Evolutionary conservation across 169 alveolate genomes (phyloP).

Genomic region (Pseudocohnilembus persalinus): DNA sequence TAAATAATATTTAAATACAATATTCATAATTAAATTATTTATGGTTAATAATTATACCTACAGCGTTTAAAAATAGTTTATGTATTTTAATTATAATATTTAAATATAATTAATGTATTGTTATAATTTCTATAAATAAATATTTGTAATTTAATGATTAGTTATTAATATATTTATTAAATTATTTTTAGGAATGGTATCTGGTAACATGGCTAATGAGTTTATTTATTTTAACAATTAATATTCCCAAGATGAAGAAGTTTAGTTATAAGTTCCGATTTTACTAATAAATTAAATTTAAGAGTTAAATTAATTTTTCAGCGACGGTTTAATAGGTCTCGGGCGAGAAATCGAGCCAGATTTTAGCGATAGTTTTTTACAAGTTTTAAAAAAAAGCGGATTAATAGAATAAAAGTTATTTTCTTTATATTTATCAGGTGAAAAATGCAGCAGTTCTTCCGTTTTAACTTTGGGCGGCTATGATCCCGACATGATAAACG

Average conservation of each 20-base stretch:
- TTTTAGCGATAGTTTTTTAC: not conserved
- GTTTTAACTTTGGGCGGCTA: conserved; percentile 16
- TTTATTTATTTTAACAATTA: not conserved
- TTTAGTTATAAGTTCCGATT: not conserved
- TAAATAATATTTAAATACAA: not conserved
- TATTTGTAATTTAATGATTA: too few species aligned
- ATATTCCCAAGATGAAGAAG: not conserved
- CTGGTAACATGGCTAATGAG: not conserved
- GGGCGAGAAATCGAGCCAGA: conserved; percentile 17
- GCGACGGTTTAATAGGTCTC: not conserved
- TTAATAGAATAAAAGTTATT: conserved; percentile 16
- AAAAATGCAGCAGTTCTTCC: not conserved
- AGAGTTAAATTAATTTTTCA: not conserved
- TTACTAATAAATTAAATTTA: too few species aligned
- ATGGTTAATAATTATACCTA: too few species aligned
- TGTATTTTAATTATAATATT: too few species aligned
- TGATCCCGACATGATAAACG: not conserved
- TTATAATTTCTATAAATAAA: too few species aligned
- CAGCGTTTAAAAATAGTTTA: too few species aligned
- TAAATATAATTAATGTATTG: too few species aligned
- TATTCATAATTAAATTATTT: too few species aligned
- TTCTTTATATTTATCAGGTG: conserved; percentile 14
- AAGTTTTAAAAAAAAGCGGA: not conserved
- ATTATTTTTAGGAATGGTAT: not conserved
- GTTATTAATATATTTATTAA: too few species aligned